These are phyloP conservation scores for Strobilomyces dryophilus DNA, from an alignment of 768 basidiomycete genomes.

Conservation along the genomic window DNA sequence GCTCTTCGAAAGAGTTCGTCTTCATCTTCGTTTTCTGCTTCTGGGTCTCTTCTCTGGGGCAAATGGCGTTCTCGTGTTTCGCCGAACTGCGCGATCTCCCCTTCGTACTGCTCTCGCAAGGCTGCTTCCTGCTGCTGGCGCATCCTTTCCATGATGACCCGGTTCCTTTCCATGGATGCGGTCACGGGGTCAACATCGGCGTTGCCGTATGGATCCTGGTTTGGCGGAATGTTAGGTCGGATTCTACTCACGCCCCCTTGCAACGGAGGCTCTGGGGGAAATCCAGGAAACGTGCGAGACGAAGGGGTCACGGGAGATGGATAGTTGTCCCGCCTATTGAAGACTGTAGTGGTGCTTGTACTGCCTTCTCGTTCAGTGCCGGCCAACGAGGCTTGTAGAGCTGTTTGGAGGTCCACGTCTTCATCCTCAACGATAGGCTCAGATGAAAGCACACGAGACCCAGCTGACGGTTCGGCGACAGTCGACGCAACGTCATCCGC, in stretches of 20 bases:
- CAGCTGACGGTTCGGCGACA: conserved; percentile 50
- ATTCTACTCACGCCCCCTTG: conserved; percentile 13
- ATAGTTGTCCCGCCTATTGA: conserved; percentile 13
- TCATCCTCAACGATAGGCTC: conserved; percentile 63
- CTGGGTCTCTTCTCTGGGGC: conserved; percentile 13
- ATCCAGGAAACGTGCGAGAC: conserved; percentile 26
- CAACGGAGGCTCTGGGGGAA: conserved; percentile 12
- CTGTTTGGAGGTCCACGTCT: conserved; percentile 84
- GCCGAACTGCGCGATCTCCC: conserved; percentile 31
- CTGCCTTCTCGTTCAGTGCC: conserved; percentile 9
- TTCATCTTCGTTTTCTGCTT: conserved; percentile 62
- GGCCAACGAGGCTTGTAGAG: conserved; percentile 75
- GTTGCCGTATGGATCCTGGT: conserved; percentile 28
- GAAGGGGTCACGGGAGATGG: conserved; percentile 24
- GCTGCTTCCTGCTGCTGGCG: conserved; percentile 63
- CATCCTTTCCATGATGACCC: conserved; percentile 58
- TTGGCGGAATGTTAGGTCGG: conserved; percentile 23
- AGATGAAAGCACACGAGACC: conserved; percentile 6
- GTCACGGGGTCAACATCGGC: conserved; percentile 50
- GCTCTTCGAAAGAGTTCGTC: conserved; percentile 53
- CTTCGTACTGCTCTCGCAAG: conserved; percentile 54
- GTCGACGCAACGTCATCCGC: conserved; percentile 69
- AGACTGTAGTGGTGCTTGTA: conserved; percentile 5
- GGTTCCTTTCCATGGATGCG: conserved; percentile 65
- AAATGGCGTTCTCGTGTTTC: conserved; percentile 7